phyloP scores from a whole-genome alignment of 345 rosid species.

The Arabis alpina region DNA sequence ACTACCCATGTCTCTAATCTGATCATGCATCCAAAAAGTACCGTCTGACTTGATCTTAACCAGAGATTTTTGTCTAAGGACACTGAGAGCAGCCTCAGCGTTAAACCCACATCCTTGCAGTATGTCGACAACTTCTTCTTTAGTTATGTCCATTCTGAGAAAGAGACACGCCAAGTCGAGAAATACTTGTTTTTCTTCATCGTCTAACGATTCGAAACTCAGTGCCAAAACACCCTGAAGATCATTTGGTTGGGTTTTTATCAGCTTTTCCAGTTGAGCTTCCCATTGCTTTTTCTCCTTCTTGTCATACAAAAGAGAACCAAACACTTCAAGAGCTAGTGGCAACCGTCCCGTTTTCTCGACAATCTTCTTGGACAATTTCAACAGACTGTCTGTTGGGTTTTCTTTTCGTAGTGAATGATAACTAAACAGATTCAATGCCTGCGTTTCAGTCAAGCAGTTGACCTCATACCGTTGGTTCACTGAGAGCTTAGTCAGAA shows the following conservation, averaged over 20 bases:
- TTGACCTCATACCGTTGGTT: conserved; percentile 52
- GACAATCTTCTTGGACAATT: conserved; percentile 51
- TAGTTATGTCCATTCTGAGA: conserved; percentile 45
- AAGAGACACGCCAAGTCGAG: conserved; percentile 81
- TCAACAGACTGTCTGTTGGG: conserved; percentile 43
- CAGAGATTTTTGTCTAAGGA: conserved; percentile 59
- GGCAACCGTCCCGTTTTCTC: conserved; percentile 57
- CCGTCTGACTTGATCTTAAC: conserved; percentile 43
- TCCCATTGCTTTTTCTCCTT: conserved; percentile 59
- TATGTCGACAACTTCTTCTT: conserved; percentile 52
- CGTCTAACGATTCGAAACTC: conserved; percentile 62
- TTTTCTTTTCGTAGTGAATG: conserved; percentile 63
- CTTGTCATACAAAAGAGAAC: conserved; percentile 57
- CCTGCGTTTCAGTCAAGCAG: conserved; percentile 43
- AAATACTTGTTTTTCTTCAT: conserved; percentile 52
- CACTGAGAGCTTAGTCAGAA: conserved; percentile 41
- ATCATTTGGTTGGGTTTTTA: conserved; percentile 25
- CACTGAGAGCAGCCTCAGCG: conserved; percentile 52
- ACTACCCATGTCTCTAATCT: conserved; percentile 77
- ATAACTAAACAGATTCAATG: conserved; percentile 60
- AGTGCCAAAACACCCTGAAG: conserved; percentile 56
- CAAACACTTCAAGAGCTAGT: conserved; percentile 77
- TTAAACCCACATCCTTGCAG: conserved; percentile 65
- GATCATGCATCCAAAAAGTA: conserved; percentile 77
- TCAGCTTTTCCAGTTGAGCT: conserved; percentile 53